Base-by-base conservation (phyloP, 2,329 filamentous ascomycete genomes). In the Pseudogymnoascus sp. region DNA sequence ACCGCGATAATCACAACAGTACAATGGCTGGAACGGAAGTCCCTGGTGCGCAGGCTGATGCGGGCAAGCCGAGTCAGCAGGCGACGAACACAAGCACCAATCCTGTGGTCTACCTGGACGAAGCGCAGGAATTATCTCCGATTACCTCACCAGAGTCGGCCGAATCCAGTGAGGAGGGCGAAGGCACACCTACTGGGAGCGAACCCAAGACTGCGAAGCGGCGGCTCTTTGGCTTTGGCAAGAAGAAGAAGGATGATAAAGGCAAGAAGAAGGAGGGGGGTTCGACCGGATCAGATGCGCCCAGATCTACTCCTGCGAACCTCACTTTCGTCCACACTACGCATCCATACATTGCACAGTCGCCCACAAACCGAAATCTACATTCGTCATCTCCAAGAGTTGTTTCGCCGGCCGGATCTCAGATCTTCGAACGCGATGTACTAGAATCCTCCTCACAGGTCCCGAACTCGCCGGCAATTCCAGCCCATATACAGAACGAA, bases 381-480 rank as follows among this genome's bases (percentile, higher is more conserved):
- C 79, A 79, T 67, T 86, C 87, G 11, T 82, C 84, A 8, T 93
- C 91, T 7, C 88, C 91, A 4, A 82, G 88, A 57, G 75, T 92
- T 47, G 84, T 87, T 60, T 96, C 91, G 18, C 90, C 92, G 12
- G 89, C 91, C 9, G 81, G 82, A 28, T 87, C 85, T 4, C 85
- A 87, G 68, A 97, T 97, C 69, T 97, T 97, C 72, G 93, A 97
- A 78, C 89, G 93, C 70, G 90, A 92, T 73, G 93, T 97, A 22
- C 93, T 97, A 74, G 92, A 97, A 70, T 84, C 84, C 69, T 78
- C 83, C 30, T 70, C 82, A 3, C 75, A 85, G n/a, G 77, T 82
- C 39, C 88, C 91, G 63, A 86, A 82, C 64, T 93, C 90, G 2
- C 87, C 90, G 0, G 89, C 90, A n/a, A 94, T 97, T 64, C 93